Conservation (phyloP, 2,329 filamentous ascomycete species). For the Colletotrichum tofieldiae region DNA sequence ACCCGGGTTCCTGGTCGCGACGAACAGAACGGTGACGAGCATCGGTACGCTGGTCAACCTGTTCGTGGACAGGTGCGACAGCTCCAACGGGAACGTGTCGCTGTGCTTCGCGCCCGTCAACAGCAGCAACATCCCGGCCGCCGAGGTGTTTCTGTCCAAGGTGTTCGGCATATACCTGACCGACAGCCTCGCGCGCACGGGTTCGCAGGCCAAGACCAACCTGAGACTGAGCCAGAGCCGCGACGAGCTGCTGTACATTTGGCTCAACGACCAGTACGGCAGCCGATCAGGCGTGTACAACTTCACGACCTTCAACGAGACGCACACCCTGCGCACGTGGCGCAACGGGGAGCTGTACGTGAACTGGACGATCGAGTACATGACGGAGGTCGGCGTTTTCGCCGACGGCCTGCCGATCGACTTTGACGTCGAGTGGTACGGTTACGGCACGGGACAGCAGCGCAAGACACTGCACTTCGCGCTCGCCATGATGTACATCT, state of each 20-base stretch:
- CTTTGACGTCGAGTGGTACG: constrained; percentile 14
- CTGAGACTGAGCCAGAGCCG: neutral
- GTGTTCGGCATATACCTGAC: constrained; percentile 10
- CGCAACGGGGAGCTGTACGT: too few relatives aligned
- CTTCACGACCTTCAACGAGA: too few relatives aligned
- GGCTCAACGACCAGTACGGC: constrained; percentile 24
- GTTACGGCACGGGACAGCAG: constrained; percentile 17
- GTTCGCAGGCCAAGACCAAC: neutral
- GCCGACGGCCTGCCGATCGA: neutral
- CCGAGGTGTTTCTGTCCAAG: constrained; percentile 10
- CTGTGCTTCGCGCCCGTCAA: neutral
- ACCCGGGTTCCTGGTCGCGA: neutral
- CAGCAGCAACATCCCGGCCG: neutral
- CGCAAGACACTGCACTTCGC: constrained; percentile 10
- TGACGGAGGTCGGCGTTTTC: neutral
- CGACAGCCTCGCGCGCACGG: neutral
- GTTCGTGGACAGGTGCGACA: neutral
- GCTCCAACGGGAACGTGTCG: neutral
- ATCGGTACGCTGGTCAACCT: neutral
- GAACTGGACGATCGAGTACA: too few relatives aligned
- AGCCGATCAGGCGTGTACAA: too few relatives aligned
- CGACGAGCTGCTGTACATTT: neutral
- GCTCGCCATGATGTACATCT: constrained; percentile 4
- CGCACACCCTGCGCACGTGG: too few relatives aligned
- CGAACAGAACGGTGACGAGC: neutral